Base-by-base conservation (phyloP, 1,284 basidiomycete genomes). In the Laetiporus sulphureus region DNA sequence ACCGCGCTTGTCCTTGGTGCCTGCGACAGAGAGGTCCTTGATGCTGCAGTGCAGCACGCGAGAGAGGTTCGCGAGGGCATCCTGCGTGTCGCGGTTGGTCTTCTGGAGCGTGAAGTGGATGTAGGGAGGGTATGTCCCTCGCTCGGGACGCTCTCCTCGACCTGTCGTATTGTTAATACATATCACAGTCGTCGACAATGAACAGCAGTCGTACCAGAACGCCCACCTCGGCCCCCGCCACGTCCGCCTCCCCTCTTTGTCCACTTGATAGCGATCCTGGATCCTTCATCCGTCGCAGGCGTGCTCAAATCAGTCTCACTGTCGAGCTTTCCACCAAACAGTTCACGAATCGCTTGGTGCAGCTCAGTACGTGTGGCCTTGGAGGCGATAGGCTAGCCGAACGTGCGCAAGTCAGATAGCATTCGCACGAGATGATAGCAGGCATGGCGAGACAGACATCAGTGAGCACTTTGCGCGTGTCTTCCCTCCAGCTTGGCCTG, bases 81-180 rank as follows among this genome's bases (percentile, higher is more conserved):
- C 96, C 61, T 97, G 93, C 3, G 92, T 95, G 58, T 99, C 96
- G 33, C 96, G 82, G 56, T 98, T 99, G 13, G 93, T 91, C 66
- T 99, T 99, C 60, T 97, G 95, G 30, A 99, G 67, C 0, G 91
- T 92, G 63, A 99, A 97, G 59, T 98, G 93, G 46, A 99, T 93
- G 61, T 91, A 99, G 0, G 86, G 86, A 47, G 86, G 86, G 51
- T 77, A 86, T 23, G 69, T 75, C n/a, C 79, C 79, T 23, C 84
- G 71, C 35, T 73, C 65, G 20, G 65, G 53, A 35, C 70, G 69
- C 40, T 67, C 69, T 6, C 62, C 57, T 24, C 64, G 61, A 34
- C 62, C 60, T 44, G 38, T 13, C 2, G 20, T 25, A 51, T 31
- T 30, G 27, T 22, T 52, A 39, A 46, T 32, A 46, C 12, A 36